Percentiles rank a stretch among this genome's conserved stretches.
Evolutionary conservation across 805 yeast genomes (phyloP).

Genomic region (Saturnispora halmiae): DNA sequence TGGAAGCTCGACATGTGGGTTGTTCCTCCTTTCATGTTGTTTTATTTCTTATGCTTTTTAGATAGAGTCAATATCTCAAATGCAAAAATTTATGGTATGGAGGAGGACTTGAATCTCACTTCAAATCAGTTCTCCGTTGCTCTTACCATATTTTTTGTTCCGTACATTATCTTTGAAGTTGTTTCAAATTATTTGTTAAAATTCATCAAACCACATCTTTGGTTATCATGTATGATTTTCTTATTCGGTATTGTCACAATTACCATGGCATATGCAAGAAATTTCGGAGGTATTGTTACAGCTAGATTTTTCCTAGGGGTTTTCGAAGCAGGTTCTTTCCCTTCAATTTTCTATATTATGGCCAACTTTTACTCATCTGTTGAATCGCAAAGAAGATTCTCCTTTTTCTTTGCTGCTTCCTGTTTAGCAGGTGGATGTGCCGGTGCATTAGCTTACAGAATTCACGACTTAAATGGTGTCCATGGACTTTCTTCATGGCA

Average conservation of each 20-base stretch:
- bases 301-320: constrained; percentile 60
- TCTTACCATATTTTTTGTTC: constrained; percentile 62
- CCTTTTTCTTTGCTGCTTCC: constrained; percentile 62
- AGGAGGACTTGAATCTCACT: constrained; percentile 40
- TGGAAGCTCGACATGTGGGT: constrained; percentile 60
- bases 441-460: constrained; percentile 62
- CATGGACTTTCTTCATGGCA: constrained; percentile 38
- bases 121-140: constrained; percentile 58
- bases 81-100: constrained; percentile 67
- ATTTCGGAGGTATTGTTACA: constrained; percentile 49
- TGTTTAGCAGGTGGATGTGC: constrained; percentile 74
- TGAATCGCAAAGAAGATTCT: constrained; percentile 62
- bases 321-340: constrained; percentile 65
- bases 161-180: constrained; percentile 56
- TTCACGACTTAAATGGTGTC: constrained; percentile 44
- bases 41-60: constrained; percentile 68
- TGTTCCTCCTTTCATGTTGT: constrained; percentile 66
- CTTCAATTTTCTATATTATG: constrained; percentile 63
- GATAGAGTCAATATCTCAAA: constrained; percentile 79
- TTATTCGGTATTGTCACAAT: constrained; percentile 56
- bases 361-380: constrained; percentile 54
- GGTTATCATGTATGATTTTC: constrained; percentile 52
- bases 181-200: constrained; percentile 57
- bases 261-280: constrained; percentile 56
- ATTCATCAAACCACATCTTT: constrained; percentile 50